Percentiles rank a stretch among this genome's conserved stretches.
phyloP scores from a whole-genome alignment of 2,329 filamentous ascomycete species.

The Fusarium euwallaceae region DNA sequence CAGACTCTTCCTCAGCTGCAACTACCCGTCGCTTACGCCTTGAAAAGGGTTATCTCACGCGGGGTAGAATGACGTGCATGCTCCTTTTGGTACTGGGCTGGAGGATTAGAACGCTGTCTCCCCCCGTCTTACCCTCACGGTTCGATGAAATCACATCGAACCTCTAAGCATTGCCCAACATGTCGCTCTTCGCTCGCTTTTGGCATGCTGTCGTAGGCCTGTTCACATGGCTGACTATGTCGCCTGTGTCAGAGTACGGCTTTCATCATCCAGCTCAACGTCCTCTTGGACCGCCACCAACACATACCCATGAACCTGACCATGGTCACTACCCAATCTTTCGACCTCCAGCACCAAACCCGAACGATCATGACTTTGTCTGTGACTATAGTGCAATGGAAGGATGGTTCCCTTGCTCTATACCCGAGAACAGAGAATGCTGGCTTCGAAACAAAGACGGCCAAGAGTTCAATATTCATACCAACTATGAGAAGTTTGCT shows the following conservation, averaged over 20 bases:
- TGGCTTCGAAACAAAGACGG: slow-evolving; percentile 44
- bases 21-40: background rate
- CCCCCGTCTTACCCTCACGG: background rate
- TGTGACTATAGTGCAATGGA: slow-evolving; percentile 46
- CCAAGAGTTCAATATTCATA: slow-evolving; percentile 44
- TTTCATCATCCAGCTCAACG: slow-evolving; percentile 14
- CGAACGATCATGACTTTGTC: slow-evolving; percentile 32
- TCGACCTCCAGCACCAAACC: slow-evolving; percentile 20
- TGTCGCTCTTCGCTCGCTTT: slow-evolving; percentile 35
- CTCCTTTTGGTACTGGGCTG: background rate
- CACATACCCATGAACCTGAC: background rate
- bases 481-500: slow-evolving; percentile 44
- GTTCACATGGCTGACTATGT: slow-evolving; percentile 38
- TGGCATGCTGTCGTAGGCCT: slow-evolving; percentile 37
- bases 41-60: background rate
- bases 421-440: slow-evolving; percentile 41
- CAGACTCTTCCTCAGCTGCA: background rate
- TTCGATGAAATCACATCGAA: background rate
- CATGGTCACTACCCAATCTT: slow-evolving; percentile 21
- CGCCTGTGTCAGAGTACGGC: slow-evolving; percentile 18
- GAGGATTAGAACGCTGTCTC: background rate
- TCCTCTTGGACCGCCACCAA: slow-evolving; percentile 20
- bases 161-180: slow-evolving; percentile 1
- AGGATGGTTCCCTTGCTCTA: slow-evolving; percentile 43
- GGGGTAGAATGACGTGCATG: background rate